These are phyloP conservation scores for Porodaedalea pini DNA, from an alignment of 1,284 basidiomycete species.

Conservation along the genomic window DNA sequence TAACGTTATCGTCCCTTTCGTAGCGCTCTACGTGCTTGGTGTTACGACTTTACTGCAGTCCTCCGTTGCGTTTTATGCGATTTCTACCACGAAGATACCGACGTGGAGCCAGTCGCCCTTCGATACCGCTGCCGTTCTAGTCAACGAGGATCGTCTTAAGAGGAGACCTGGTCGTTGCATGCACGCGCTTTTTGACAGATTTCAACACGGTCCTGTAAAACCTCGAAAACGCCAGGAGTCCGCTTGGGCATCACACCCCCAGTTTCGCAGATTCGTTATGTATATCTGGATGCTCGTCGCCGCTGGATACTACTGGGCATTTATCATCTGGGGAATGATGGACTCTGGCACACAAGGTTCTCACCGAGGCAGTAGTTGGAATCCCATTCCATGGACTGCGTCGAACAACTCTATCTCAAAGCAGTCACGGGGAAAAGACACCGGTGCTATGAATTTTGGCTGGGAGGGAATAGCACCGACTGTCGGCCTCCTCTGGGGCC, in stretches of 20 bases:
- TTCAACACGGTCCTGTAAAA: not conserved
- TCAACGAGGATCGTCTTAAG: not conserved
- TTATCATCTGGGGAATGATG: constrained; percentile 15
- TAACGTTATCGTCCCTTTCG: not conserved
- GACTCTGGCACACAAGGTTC: constrained; percentile 15
- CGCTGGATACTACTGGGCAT: constrained; percentile 18
- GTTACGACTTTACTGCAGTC: not conserved
- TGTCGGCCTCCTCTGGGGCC: constrained; percentile 10
- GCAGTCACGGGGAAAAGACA: not conserved
- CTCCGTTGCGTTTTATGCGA: not conserved
- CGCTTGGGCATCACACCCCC: constrained; percentile 8
- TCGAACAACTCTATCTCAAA: not conserved
- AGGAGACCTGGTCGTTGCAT: constrained; percentile 17
- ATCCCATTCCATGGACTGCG: not conserved
- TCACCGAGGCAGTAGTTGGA: not conserved
- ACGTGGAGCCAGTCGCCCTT: constrained; percentile 9
- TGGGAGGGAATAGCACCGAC: constrained; percentile 16
- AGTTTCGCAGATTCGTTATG: constrained; percentile 9
- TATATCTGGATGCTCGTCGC: constrained; percentile 15
- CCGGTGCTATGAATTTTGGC: constrained; percentile 6
- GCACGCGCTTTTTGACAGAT: constrained; percentile 7
- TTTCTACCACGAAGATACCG: not conserved
- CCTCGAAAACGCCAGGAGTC: not conserved
- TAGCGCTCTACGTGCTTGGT: constrained; percentile 1
- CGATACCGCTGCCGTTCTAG: not conserved